A percentile compares a stretch with the other conserved stretches of the same genome.
Evolutionary conservation across 306 rosid species (phyloP).

Genomic region (Lablab purpureus): DNA sequence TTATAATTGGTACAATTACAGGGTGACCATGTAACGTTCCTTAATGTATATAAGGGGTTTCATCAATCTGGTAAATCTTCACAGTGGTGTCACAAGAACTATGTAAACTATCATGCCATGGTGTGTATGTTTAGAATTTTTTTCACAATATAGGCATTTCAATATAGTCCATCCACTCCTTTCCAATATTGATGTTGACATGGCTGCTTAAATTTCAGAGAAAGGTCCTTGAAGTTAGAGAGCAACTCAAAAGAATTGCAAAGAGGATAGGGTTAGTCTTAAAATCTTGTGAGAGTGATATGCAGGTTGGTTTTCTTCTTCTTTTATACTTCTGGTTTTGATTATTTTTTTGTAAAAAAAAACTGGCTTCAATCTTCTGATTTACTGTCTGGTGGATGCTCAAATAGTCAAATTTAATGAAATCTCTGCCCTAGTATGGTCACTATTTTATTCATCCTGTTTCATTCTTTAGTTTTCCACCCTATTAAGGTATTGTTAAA

Average conservation of each 20-base stretch:
- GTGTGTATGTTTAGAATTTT: slow-evolving; percentile 57
- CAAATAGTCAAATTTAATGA: slow-evolving; percentile 17
- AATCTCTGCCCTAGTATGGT: not conserved
- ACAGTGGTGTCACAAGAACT: slow-evolving; percentile 95
- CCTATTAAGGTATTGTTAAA: not conserved
- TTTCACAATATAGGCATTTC: slow-evolving; percentile 20
- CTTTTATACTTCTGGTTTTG: slow-evolving; percentile 8
- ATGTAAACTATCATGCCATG: slow-evolving; percentile 91
- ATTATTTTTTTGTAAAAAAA: slow-evolving; percentile 1
- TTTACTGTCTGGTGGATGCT: slow-evolving; percentile 26
- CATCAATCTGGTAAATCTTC: slow-evolving; percentile 94
- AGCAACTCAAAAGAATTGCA: slow-evolving; percentile 83
- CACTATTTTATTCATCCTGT: slow-evolving; percentile 21
- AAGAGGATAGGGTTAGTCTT: slow-evolving; percentile 82
- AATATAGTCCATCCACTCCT: slow-evolving; percentile 1
- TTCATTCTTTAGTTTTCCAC: slow-evolving; percentile 8
- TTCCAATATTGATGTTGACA: slow-evolving; percentile 42
- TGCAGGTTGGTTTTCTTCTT: slow-evolving; percentile 55
- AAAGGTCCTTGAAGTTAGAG: slow-evolving; percentile 90
- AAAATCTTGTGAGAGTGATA: slow-evolving; percentile 80
- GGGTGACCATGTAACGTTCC: slow-evolving; percentile 94
- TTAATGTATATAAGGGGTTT: slow-evolving; percentile 90
- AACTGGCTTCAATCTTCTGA: slow-evolving; percentile 14
- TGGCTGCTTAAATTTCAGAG: slow-evolving; percentile 58
- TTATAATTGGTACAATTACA: slow-evolving; percentile 51